Conservation (phyloP, 371 early-diverging fungal species). For the Actinomortierella wolfii region DNA sequence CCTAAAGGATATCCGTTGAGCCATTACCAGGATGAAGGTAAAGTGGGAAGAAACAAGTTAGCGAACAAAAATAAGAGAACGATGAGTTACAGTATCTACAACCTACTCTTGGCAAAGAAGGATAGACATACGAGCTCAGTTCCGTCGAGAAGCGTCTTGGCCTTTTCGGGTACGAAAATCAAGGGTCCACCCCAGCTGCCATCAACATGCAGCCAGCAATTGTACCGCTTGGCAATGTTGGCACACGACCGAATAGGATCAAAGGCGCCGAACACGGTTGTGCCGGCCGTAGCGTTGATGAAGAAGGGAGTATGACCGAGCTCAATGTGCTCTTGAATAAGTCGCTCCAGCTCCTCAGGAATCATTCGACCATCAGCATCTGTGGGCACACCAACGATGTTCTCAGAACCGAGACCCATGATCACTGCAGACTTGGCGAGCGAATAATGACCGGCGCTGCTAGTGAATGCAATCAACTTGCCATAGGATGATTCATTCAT, state of each 20-base stretch:
- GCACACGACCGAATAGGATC: constrained; percentile 74
- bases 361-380: constrained; percentile 71
- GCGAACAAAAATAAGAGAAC: too few species aligned
- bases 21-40: neutral
- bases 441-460: constrained; percentile 79
- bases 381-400: constrained; percentile 71
- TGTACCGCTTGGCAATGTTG: constrained; percentile 61
- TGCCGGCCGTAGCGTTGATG: constrained; percentile 86
- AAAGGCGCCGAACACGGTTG: constrained; percentile 87
- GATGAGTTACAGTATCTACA: too few species aligned
- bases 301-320: constrained; percentile 72
- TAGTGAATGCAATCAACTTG: constrained; percentile 74
- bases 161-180: constrained; percentile 54
- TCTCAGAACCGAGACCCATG: constrained; percentile 76
- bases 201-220: constrained; percentile 87
- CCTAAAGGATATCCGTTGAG: too few species aligned
- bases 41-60: neutral
- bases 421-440: constrained; percentile 78
- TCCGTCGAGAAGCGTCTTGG: constrained; percentile 55
- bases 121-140: constrained; percentile 50
- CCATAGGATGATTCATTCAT: constrained; percentile 44
- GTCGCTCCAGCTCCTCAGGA: constrained; percentile 56
- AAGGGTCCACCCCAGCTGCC: constrained; percentile 88
- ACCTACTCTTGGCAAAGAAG: neutral
- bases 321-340: constrained; percentile 52